Base-by-base conservation (phyloP, 2,329 filamentous ascomycete genomes). In the Penicillium paneum region DNA sequence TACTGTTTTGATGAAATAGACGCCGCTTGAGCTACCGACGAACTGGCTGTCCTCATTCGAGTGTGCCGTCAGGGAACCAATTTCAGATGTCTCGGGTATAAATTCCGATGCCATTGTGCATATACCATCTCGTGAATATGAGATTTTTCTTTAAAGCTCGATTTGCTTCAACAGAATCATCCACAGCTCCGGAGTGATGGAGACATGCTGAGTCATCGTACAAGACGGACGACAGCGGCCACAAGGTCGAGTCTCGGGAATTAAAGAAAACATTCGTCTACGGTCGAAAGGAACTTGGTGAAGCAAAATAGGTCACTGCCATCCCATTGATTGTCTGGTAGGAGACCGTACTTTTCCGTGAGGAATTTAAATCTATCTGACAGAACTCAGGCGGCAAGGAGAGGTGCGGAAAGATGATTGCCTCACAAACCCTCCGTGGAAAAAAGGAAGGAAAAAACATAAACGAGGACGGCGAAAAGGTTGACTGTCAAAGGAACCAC, bases 1-100 rank as follows among this genome's bases (percentile, higher is more conserved):
- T 52, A 82, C 80, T 1, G 79, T 81, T 54, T 82, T 80, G 60
- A 79, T 74, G 64, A 82, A 82, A 65, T 77, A 82, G 41, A 81
- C 77, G 3, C 80, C 79, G 38, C 76, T 79, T 12, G 78, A 78
- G 60, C 77, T 80, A 26, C 80, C 79, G 29, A 81, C 76, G 61
- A 81, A 82, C 49, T 80, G 74, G 47, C 78, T 80, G 55, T 78
- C 75, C 36, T 76, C 71, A 36, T 72, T 72, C 3, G 73, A 71
- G 43, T 75, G 70, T 19, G 75, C 72, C 28, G 70, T 75, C 49
- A 77, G 62, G 49, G 74, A 76, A 43, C 75, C 75, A 42, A 76
- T 74, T 61, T 77, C 74, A 39, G 71, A 69, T 10, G 68, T 67
- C 36, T 58, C 56, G 26, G 63, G 59, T 19, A 59, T 54, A 50